phyloP scores from a whole-genome alignment of 331 rosid species.

The Phaseolus coccineus region DNA sequence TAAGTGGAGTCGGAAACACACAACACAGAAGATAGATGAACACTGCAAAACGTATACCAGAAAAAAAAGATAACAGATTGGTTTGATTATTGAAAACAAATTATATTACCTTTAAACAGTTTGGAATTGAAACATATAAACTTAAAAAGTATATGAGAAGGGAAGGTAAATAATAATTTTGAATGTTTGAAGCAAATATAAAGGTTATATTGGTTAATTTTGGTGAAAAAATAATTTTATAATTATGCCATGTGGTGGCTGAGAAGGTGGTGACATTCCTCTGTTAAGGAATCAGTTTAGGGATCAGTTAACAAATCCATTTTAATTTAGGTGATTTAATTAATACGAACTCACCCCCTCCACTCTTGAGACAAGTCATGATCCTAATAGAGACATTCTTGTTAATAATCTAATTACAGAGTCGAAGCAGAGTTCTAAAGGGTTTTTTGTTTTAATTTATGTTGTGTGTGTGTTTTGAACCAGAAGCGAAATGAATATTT shows the following conservation, averaged over 20 bases:
- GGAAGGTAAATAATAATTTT: no score
- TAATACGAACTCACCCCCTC: slow-evolving; percentile 1
- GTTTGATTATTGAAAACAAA: no score
- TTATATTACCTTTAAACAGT: no score
- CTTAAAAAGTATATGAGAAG: no score
- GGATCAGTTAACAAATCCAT: slow-evolving; percentile 84
- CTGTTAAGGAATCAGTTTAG: slow-evolving; percentile 67
- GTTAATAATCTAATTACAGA: slow-evolving; percentile 41
- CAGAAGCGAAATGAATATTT: not conserved
- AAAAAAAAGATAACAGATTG: not conserved
- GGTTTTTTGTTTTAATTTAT: no score
- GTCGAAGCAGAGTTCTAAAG: slow-evolving; percentile 27
- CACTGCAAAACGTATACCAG: not conserved
- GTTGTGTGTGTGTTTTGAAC: no score
- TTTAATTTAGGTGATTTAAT: slow-evolving; percentile 40
- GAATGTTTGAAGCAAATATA: no score
- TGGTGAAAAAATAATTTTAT: slow-evolving; percentile 12
- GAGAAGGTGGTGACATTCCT: slow-evolving; percentile 65
- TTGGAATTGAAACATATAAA: no score
- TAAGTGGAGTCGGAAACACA: slow-evolving; percentile 7
- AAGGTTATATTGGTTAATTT: no score
- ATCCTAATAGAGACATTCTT: slow-evolving; percentile 44
- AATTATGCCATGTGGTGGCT: slow-evolving; percentile 38
- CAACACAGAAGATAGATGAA: not conserved
- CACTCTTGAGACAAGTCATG: slow-evolving; percentile 19